phyloP scores from a whole-genome alignment of 2,329 filamentous ascomycete genomes.

The Pseudocercospora vitis region DNA sequence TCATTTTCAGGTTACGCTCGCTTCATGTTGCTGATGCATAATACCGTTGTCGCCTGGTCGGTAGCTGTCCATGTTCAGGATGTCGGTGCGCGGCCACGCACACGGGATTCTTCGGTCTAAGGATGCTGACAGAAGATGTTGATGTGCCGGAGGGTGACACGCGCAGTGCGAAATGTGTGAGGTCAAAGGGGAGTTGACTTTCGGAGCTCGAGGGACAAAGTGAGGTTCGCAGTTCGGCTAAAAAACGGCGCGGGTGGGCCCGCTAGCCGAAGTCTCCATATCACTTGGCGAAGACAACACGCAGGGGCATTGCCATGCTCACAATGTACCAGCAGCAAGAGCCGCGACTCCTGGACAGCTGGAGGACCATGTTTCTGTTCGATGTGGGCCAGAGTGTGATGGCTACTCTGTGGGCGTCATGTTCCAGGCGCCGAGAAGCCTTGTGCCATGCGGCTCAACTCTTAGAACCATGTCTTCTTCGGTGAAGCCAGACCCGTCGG shows the following conservation, averaged over 20 bases:
- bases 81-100: neutral
- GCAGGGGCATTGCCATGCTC: too few relatives aligned
- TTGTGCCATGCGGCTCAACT: neutral
- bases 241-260: too few relatives aligned
- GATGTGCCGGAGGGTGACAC: neutral
- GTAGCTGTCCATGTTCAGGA: slow-evolving; percentile 19
- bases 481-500: neutral
- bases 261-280: too few relatives aligned
- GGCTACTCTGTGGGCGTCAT: neutral
- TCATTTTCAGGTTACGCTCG: slow-evolving; percentile 18
- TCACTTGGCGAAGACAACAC: too few relatives aligned
- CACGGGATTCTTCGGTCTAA: neutral
- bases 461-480: neutral
- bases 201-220: too few relatives aligned
- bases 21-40: slow-evolving; percentile 18
- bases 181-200: neutral
- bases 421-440: neutral
- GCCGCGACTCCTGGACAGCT: neutral
- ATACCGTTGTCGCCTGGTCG: slow-evolving; percentile 23
- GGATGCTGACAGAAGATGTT: neutral
- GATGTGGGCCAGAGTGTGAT: neutral
- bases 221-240: too few relatives aligned
- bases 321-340: neutral
- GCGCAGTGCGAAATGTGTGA: neutral
- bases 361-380: neutral